phyloP scores from a whole-genome alignment of 495 filamentous ascomycete species.

The Aspergillus sclerotiicarbonarius region DNA sequence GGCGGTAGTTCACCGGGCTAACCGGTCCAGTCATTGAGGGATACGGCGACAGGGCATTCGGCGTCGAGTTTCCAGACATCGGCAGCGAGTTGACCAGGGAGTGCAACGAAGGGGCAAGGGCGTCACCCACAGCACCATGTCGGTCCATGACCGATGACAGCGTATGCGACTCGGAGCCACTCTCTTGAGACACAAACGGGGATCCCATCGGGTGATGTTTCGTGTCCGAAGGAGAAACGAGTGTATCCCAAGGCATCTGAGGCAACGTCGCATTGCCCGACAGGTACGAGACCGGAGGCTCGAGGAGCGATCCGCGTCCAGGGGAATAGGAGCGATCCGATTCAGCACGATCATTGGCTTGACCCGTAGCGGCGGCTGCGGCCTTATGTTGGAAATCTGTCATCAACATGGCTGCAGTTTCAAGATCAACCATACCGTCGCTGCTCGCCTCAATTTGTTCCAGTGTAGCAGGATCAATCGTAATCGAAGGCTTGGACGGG shows the following conservation, averaged over 20 bases:
- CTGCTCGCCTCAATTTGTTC: conserved; percentile 94
- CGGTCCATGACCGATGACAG: conserved; percentile 68
- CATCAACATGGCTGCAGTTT: conserved; percentile 98
- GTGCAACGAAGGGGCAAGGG: conserved; percentile 59
- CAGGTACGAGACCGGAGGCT: conserved; percentile 69
- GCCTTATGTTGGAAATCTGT: conserved; percentile 98
- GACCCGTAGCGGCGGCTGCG: conserved; percentile 73
- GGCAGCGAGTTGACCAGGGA: conserved; percentile 69
- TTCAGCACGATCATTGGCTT: conserved; percentile 68
- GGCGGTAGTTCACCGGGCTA: conserved; percentile 66
- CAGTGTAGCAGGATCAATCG: conserved; percentile 81
- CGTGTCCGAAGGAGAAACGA: conserved; percentile 64
- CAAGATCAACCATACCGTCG: conserved; percentile 94
- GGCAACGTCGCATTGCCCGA: conserved; percentile 75
- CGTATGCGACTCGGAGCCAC: conserved; percentile 57
- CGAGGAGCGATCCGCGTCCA: conserved; percentile 63
- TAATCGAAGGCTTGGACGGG: conserved; percentile 78
- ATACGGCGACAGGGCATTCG: conserved; percentile 77
- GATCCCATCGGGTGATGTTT: conserved; percentile 64
- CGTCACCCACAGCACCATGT: conserved; percentile 55
- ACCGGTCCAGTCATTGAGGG: conserved; percentile 71
- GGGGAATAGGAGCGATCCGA: conserved; percentile 72
- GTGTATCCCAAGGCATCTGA: conserved; percentile 87
- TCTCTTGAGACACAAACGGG: conserved; percentile 66
- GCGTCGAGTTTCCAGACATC: conserved; percentile 69